Evolutionary conservation across 371 early-diverging fungal species (phyloP), one percentile per base, ranked within the genome.

Genomic region (Mortierella sp.): DNA sequence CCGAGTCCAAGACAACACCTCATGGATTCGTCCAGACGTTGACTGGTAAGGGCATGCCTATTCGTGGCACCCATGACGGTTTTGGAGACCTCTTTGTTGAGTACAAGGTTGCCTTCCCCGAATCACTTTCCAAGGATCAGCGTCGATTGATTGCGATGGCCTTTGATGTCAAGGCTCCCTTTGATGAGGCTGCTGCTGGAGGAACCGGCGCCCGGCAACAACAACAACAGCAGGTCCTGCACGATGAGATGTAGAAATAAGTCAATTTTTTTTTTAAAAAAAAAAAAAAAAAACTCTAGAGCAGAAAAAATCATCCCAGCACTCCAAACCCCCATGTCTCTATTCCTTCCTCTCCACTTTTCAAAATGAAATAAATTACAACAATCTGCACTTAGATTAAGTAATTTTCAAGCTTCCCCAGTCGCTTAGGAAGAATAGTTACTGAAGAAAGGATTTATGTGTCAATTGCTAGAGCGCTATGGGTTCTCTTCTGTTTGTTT

Each of bases 31-130:
- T 94, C 14, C 94, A 98, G 84, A 86, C 85, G 30, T 85, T 97
- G 67, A 66, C 80, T 28, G 91, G 90, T n/a, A 89, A 93, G 82
- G 99, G 99, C 47, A 94, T 94, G 94, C 94, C 95, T 5, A 57
- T 75, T 50, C 60, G 66, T 29, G 76, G 68, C 26, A 63, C 71
- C 19, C 61, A 75, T 46, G 87, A 90, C 1, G 84, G 91, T 50
- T 86, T 89, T 63, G 99, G 99, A 28, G 92, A 95, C 80, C 82
- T 99, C 44, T 96, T 89, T 82, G 90, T 98, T 46, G 93, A 92
- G 70, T 98, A 97, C 82, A 89, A 89, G 57, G 89, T 99, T 45
- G 82, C 85, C 19, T 98, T 97, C 87, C 99, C 99, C n/a, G 72
- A 74, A 12, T 57, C 25, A 15, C 47, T 84, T 44, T 47, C 71